Evolutionary conservation across 345 rosid species (phyloP).

Genomic region (Eutrema yunnanense): DNA sequence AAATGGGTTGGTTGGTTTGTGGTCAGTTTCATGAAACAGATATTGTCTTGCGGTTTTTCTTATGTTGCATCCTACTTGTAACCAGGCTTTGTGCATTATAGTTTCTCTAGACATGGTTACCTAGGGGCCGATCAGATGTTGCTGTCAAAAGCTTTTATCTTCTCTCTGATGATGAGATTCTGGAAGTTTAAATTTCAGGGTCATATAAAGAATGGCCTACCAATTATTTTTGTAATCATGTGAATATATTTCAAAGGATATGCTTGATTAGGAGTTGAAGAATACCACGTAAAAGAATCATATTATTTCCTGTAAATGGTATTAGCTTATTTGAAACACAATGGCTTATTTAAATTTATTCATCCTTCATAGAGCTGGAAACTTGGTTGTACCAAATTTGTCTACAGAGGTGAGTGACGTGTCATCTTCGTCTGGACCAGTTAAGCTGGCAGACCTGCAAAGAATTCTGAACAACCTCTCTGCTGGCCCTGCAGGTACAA

Average conservation of each 20-base stretch:
- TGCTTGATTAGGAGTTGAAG: neutral
- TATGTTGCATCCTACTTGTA: neutral
- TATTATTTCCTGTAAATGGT: neutral
- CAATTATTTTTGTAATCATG: neutral
- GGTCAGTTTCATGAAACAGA: neutral
- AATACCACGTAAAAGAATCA: neutral
- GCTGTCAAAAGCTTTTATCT: neutral
- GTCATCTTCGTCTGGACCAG: conserved; percentile 80
- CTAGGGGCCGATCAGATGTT: neutral
- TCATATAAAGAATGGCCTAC: neutral
- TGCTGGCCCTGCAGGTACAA: conserved; percentile 51
- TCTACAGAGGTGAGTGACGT: conserved; percentile 73
- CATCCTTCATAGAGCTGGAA: conserved; percentile 59
- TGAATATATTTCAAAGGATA: neutral
- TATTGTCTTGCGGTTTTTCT: neutral
- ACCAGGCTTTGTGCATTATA: neutral
- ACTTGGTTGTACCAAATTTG: conserved; percentile 52
- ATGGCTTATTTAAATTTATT: conserved; percentile 1
- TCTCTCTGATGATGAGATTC: neutral
- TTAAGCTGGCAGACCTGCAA: conserved; percentile 80
- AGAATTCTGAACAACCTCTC: conserved; percentile 78
- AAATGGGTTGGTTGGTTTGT: conserved; percentile 3
- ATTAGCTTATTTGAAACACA: neutral
- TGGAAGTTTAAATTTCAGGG: neutral
- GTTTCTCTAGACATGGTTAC: conserved; percentile 4